Conservation (phyloP, 2,329 filamentous ascomycete species). For the Aureobasidium lini region DNA sequence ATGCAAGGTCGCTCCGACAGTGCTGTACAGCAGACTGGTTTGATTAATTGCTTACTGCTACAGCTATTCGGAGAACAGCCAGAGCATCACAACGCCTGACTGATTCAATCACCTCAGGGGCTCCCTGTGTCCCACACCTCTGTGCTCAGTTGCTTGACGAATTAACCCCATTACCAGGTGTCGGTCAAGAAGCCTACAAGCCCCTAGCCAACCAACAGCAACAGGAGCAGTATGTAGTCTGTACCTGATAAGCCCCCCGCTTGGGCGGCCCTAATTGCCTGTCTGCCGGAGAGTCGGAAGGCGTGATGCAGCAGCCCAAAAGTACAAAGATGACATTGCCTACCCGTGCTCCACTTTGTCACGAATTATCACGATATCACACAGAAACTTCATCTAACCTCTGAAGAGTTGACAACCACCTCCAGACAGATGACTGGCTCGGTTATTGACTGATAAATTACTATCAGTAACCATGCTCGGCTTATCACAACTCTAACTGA, state of each 20-base stretch:
- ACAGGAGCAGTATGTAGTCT: not conserved
- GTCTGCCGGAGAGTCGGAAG: not conserved
- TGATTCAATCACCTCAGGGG: not conserved
- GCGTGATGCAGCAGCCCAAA: not conserved
- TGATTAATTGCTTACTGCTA: not conserved
- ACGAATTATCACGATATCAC: not conserved
- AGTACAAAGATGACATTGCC: not conserved
- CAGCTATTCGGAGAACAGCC: not conserved
- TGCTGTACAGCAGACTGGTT: not conserved
- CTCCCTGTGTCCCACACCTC: not conserved
- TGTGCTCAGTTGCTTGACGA: not conserved
- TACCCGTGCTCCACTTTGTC: not conserved
- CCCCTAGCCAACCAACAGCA: conserved; percentile 7
- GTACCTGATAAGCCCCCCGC: conserved; percentile 9
- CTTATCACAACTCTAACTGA: not conserved
- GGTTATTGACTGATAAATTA: not conserved
- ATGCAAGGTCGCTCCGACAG: not conserved
- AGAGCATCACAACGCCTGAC: not conserved
- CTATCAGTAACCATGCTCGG: not conserved
- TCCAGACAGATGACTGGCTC: not conserved
- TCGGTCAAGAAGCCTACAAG: not conserved
- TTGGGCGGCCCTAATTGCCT: conserved; percentile 4
- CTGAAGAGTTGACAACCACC: not conserved
- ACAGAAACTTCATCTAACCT: not conserved
- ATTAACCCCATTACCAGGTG: not conserved